Evolutionary conservation across 1,284 basidiomycete genomes (phyloP).

Genomic region (Acaromyces ingoldii): DNA sequence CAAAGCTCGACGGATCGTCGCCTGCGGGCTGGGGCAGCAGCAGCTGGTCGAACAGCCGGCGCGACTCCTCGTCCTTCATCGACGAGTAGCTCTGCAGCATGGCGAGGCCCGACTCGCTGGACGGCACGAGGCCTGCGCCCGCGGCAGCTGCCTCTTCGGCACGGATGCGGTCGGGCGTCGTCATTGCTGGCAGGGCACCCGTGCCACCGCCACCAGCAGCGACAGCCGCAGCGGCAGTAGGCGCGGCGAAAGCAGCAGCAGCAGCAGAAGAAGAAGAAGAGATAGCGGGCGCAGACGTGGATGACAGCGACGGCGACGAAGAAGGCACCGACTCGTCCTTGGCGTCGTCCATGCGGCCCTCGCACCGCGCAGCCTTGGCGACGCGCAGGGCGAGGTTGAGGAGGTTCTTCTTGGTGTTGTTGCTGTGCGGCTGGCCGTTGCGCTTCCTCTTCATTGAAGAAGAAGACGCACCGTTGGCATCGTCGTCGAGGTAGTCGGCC

Average conservation of each 20-base stretch:
- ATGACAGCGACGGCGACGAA: too few species aligned
- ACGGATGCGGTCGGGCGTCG: slow-evolving; percentile 9
- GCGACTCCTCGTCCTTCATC: slow-evolving; percentile 7
- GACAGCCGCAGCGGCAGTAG: too few species aligned
- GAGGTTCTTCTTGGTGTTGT: slow-evolving; percentile 28
- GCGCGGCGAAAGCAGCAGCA: too few species aligned
- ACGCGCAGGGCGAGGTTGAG: slow-evolving; percentile 37
- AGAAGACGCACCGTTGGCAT: neutral
- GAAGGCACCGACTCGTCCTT: neutral
- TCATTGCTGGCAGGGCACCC: slow-evolving; percentile 9
- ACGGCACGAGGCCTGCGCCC: neutral
- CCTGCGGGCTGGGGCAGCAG: neutral
- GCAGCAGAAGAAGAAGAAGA: too few species aligned
- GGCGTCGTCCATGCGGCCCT: neutral
- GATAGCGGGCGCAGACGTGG: too few species aligned
- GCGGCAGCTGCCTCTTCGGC: neutral
- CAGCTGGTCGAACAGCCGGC: slow-evolving; percentile 11
- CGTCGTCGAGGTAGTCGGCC: slow-evolving; percentile 1
- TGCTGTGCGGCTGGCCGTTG: slow-evolving; percentile 15
- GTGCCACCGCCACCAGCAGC: neutral
- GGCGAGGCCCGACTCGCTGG: neutral
- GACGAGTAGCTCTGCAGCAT: neutral
- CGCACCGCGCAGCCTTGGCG: slow-evolving; percentile 26
- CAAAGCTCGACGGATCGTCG: slow-evolving; percentile 1
- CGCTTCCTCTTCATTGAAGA: slow-evolving; percentile 16